These are phyloP conservation scores for Amesomyces nigricolor DNA, from an alignment of 2,329 filamentous ascomycete genomes.

Conservation along the genomic window DNA sequence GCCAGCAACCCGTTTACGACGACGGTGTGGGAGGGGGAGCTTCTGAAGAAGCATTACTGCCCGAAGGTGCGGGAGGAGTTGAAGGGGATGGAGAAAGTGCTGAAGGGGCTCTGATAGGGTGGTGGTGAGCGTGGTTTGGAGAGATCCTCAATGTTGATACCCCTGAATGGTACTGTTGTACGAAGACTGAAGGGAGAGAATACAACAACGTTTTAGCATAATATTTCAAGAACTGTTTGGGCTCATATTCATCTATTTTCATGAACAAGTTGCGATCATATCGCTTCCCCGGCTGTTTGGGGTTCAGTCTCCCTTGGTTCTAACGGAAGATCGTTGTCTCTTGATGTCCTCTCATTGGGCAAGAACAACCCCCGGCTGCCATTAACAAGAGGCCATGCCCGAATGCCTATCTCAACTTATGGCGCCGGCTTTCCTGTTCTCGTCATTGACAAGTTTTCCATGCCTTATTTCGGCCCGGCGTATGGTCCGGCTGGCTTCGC, in stretches of 20 bases:
- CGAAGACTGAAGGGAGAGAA: neutral
- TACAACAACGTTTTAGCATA: neutral
- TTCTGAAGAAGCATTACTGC: slow-evolving; percentile 79
- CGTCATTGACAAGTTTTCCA: neutral
- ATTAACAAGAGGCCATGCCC: neutral
- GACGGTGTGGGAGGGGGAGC: slow-evolving; percentile 89
- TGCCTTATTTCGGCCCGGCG: neutral
- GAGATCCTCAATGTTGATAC: slow-evolving; percentile 4
- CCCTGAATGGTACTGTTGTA: neutral
- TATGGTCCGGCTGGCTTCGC: too few species aligned
- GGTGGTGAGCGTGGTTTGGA: neutral
- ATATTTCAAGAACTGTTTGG: neutral
- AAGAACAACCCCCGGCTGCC: slow-evolving; percentile 2
- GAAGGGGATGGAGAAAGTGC: slow-evolving; percentile 61
- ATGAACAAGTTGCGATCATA: too few species aligned
- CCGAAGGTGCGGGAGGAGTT: slow-evolving; percentile 77
- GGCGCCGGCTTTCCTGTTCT: neutral
- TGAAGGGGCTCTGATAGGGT: slow-evolving; percentile 30
- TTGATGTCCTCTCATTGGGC: neutral
- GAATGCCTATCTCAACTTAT: neutral
- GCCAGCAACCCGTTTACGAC: slow-evolving; percentile 84
- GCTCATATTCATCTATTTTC: neutral
- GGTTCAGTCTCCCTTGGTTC: too few species aligned
- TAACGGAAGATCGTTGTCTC: too few species aligned
- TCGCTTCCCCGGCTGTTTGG: too few species aligned